Evolutionary conservation across 805 yeast species (phyloP).

Genomic region (Sungouiozyma ichnusensis): DNA sequence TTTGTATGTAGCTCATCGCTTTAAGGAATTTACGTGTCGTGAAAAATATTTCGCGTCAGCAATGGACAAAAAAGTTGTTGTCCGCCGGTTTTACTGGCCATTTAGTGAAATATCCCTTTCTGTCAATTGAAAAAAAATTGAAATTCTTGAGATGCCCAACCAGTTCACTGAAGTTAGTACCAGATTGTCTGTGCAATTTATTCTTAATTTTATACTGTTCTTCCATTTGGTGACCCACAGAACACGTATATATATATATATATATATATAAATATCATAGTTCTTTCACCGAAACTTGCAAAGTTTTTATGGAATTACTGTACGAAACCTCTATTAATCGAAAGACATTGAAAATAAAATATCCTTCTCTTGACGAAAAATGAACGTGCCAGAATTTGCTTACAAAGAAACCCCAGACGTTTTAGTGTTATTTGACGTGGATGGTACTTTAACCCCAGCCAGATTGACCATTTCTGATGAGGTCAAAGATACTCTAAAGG

Average conservation of each 20-base stretch:
- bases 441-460: conserved; percentile 97
- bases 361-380: neutral
- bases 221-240: neutral
- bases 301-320: too few relatives aligned
- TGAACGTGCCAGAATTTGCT: conserved; percentile 39
- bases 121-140: neutral
- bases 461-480: conserved; percentile 71
- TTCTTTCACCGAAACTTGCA: too few relatives aligned
- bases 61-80: neutral
- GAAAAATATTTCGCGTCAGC: neutral
- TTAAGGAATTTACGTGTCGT: neutral
- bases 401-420: conserved; percentile 76
- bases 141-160: neutral
- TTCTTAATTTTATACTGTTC: too few relatives aligned
- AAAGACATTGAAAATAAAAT: too few relatives aligned
- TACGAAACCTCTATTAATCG: too few relatives aligned
- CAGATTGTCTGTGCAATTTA: too few relatives aligned
- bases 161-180: too few relatives aligned
- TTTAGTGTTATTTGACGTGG: conserved; percentile 91
- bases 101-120: neutral
- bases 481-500: conserved; percentile 57
- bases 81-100: neutral
- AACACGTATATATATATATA: neutral
- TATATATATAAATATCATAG: too few relatives aligned
- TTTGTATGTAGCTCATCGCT: too few relatives aligned